phyloP scores from a whole-genome alignment of 257 asterid genomes.

The Solanum pinnatisectum region DNA sequence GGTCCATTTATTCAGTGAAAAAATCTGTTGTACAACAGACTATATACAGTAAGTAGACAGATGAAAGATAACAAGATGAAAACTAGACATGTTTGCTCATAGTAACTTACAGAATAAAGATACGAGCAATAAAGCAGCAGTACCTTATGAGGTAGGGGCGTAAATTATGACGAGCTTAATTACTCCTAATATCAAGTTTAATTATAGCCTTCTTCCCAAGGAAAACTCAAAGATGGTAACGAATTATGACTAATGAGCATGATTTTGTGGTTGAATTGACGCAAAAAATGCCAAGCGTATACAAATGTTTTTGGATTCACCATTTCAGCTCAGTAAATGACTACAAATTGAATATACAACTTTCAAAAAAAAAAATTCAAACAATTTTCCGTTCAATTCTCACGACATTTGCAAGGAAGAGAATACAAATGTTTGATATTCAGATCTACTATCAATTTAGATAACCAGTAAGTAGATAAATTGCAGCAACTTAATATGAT shows the following conservation, averaged over 20 bases:
- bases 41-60: background rate
- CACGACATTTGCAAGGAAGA: background rate
- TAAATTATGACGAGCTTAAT: too few relatives aligned
- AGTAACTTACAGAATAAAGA: background rate
- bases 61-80: background rate
- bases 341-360: too few relatives aligned
- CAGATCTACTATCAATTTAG: background rate
- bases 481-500: background rate
- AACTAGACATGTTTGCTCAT: background rate
- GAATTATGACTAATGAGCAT: background rate
- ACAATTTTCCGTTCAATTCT: background rate
- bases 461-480: background rate
- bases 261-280: background rate
- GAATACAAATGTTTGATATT: background rate
- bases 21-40: background rate
- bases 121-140: too few relatives aligned
- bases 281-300: background rate
- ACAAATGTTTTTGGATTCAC: too few relatives aligned
- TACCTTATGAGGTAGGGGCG: too few relatives aligned
- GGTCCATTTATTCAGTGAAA: slow-evolving; percentile 8
- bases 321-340: too few relatives aligned
- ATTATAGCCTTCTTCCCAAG: background rate
- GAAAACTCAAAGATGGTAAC: background rate
- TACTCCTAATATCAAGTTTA: background rate
- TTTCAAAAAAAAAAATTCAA: too few relatives aligned